Evolutionary conservation across 2,329 filamentous ascomycete genomes (phyloP), one percentile per base, ranked within the genome.

Genomic region (Cladophialophora chaetospira): DNA sequence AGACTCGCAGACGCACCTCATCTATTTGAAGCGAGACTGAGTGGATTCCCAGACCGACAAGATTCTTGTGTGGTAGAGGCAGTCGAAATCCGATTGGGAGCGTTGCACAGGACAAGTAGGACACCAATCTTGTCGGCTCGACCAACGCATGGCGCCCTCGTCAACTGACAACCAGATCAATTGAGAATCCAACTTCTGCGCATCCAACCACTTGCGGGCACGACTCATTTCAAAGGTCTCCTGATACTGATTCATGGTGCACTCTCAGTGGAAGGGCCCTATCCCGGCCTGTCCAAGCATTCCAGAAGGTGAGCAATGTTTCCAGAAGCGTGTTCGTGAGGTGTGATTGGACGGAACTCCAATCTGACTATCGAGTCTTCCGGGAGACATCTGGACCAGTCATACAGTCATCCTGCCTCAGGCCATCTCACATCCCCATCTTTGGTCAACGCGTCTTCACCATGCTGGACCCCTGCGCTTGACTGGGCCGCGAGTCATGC

Each of bases 251-350:
- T 9, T 8, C 4, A 23, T 36, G 31, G 25, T 38, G 35, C 47
- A 25, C 36, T 25, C 15, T n/a, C 47, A 42, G 23, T 26, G 21
- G 19, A 23, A 29, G 43, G 13, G 15, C 13, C 15, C 3, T 21
- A 43, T 8, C 43, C 17, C 25, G 28, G 43, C 13, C 17, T 23
- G 19, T 46, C n/a, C n/a, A n/a, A n/a, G n/a, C n/a, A n/a, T n/a
- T 46, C 43, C 43, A 46, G 26, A 53, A 50, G 21, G 28, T 33
- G 43, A 42, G 45, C 23, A 51, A 44, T 31, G 42, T 28, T 55
- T 61, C 58, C 58, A 61, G 58, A 61, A 61, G 54, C 48, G 54
- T 61, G 58, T 55, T 61, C 54, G 50, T 52, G 25, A 25, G 28
- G n/a, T 29, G 5, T 55, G 58, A 61, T 57, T 61, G 40, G 58